Conservation (phyloP, 2,329 filamentous ascomycete genomes). For the Venturia oleaginea region DNA sequence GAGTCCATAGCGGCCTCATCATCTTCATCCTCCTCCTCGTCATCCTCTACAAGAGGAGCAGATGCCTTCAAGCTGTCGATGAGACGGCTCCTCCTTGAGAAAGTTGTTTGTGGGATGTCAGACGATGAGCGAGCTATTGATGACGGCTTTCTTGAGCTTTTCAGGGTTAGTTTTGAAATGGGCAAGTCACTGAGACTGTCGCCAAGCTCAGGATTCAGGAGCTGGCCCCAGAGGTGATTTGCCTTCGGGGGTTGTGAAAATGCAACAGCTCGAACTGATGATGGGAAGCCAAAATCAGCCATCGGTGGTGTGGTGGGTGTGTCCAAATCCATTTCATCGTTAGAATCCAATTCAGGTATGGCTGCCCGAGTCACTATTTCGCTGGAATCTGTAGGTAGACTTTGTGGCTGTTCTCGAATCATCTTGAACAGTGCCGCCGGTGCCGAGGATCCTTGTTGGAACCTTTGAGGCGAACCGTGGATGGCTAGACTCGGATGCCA, state of each 20-base stretch:
- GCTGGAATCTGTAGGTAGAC: conserved; percentile 26
- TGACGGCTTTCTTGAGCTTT: neutral
- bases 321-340: conserved; percentile 11
- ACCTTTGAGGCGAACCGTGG: neutral
- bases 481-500: neutral
- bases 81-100: conserved; percentile 2
- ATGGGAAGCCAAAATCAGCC: neutral
- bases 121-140: conserved; percentile 12
- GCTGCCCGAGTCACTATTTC: conserved; percentile 24
- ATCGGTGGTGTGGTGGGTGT: neutral
- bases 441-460: conserved; percentile 3
- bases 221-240: conserved; percentile 22
- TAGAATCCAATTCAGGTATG: conserved; percentile 18
- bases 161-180: conserved; percentile 3
- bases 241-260: conserved; percentile 28
- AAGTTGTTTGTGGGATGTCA: conserved; percentile 8
- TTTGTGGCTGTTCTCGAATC: conserved; percentile 8
- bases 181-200: conserved; percentile 13
- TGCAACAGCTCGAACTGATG: conserved; percentile 14
- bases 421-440: conserved; percentile 4
- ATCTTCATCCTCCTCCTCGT: conserved; percentile 20
- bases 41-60: conserved; percentile 5
- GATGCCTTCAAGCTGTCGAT: conserved; percentile 14
- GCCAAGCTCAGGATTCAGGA: neutral
- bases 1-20: neutral